A percentile compares a stretch with the other conserved stretches of the same genome.
phyloP scores from a whole-genome alignment of 768 basidiomycete genomes.

The Chlorophyllum brunneum region DNA sequence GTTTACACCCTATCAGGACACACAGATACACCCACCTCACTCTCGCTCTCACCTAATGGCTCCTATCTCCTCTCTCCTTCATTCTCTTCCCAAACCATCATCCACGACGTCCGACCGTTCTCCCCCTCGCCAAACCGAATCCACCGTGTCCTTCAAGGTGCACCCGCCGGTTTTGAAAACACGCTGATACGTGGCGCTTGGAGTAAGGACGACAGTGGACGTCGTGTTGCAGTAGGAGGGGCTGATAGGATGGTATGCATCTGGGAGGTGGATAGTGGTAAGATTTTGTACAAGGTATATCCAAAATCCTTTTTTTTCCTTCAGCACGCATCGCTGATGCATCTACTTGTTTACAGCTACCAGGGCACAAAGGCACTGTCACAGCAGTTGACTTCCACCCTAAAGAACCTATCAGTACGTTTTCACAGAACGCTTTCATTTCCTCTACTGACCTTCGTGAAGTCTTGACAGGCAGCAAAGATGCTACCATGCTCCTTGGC shows the following conservation, averaged over 20 bases:
- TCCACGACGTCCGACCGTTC: slow-evolving; percentile 94
- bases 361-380: slow-evolving; percentile 96
- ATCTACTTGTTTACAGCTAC: slow-evolving; percentile 46
- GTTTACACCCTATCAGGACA: slow-evolving; percentile 82
- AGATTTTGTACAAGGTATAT: slow-evolving; percentile 73
- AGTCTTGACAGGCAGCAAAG: slow-evolving; percentile 93
- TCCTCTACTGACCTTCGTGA: slow-evolving; percentile 9
- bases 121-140: slow-evolving; percentile 78
- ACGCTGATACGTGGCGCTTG: slow-evolving; percentile 81
- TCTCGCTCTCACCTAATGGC: slow-evolving; percentile 88
- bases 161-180: slow-evolving; percentile 93
- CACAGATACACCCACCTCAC: slow-evolving; percentile 88
- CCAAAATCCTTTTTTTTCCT: background rate
- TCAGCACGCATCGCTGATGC: background rate
- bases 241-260: slow-evolving; percentile 85
- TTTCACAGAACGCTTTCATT: background rate
- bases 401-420: slow-evolving; percentile 89
- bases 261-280: slow-evolving; percentile 81
- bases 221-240: slow-evolving; percentile 82
- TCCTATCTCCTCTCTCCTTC: slow-evolving; percentile 89
- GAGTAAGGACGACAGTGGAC: slow-evolving; percentile 83
- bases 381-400: slow-evolving; percentile 96
- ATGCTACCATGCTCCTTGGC: slow-evolving; percentile 87
- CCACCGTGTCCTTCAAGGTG: slow-evolving; percentile 76
- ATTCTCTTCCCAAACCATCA: slow-evolving; percentile 83